These are phyloP conservation scores for Astragalus glycyphyllos DNA, from an alignment of 306 rosid genomes.

Conservation along the genomic window DNA sequence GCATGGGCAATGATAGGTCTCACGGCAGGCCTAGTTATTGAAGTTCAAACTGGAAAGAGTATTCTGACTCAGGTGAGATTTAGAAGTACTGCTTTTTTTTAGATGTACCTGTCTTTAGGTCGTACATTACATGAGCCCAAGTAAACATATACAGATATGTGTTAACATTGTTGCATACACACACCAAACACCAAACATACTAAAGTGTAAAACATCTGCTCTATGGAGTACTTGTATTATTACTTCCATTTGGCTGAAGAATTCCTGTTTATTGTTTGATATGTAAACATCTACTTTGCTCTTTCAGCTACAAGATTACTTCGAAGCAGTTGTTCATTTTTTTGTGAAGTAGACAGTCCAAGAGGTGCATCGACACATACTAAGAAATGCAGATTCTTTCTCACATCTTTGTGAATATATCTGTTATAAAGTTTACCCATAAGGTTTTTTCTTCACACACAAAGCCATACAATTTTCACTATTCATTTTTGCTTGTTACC, in stretches of 20 bases:
- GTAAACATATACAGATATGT: background rate
- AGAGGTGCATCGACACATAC: constrained; percentile 29
- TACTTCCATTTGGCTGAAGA: constrained; percentile 40
- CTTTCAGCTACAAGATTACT: constrained; percentile 78
- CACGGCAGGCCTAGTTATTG: constrained; percentile 80
- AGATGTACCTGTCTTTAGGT: background rate
- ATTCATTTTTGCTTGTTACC: constrained; percentile 30
- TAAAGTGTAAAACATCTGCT: constrained; percentile 9
- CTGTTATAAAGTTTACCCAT: constrained; percentile 18
- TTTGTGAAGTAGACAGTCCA: constrained; percentile 53
- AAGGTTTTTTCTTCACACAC: constrained; percentile 36
- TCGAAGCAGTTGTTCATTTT: constrained; percentile 55
- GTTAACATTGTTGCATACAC: background rate
- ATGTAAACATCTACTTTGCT: constrained; percentile 15
- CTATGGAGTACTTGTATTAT: constrained; percentile 13
- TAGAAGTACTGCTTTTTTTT: constrained; percentile 8
- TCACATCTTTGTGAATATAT: constrained; percentile 47
- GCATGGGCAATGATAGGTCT: constrained; percentile 99
- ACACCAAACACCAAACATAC: constrained; percentile 28
- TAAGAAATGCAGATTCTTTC: constrained; percentile 48
- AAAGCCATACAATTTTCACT: constrained; percentile 35
- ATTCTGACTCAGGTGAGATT: constrained; percentile 75
- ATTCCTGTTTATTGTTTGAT: constrained; percentile 30
- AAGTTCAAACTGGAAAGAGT: constrained; percentile 82
- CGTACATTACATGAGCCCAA: constrained; percentile 18